Evolutionary conservation across 805 yeast genomes (phyloP).

Genomic region (Grigorovia transvaalensis): DNA sequence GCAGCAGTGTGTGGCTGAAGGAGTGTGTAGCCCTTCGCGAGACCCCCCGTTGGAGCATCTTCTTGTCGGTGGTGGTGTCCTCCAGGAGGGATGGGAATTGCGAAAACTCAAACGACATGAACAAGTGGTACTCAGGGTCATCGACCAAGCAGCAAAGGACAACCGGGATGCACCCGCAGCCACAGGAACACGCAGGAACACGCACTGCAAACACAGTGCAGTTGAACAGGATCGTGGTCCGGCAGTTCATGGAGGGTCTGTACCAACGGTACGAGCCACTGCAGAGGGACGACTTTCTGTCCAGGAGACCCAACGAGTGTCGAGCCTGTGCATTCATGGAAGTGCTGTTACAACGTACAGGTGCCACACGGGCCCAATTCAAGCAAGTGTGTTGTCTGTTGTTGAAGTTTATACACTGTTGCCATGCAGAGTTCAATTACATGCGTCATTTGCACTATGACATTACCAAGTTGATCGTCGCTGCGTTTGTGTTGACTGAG

Average conservation of each 20-base stretch:
- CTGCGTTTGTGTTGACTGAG: constrained; percentile 15
- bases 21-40: constrained; percentile 15
- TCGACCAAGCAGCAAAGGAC: too few relatives aligned
- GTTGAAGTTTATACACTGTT: constrained; percentile 16
- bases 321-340: constrained; percentile 7
- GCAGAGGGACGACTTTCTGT: background rate
- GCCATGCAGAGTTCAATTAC: constrained; percentile 12
- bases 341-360: constrained; percentile 12
- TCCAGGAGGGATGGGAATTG: too few relatives aligned
- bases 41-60: background rate
- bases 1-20: constrained; percentile 42
- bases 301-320: background rate
- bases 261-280: background rate
- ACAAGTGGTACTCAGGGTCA: too few relatives aligned
- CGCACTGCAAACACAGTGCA: background rate
- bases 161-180: too few relatives aligned
- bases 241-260: background rate
- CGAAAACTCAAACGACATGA: too few relatives aligned
- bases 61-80: too few relatives aligned
- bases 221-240: background rate
- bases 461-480: constrained; percentile 15
- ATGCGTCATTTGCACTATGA: constrained; percentile 14
- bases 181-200: too few relatives aligned
- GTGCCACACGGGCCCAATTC: constrained; percentile 13
- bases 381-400: constrained; percentile 19